Evolutionary conservation across 768 basidiomycete species (phyloP), one percentile per base, ranked within the genome.

Genomic region (Dioszegia crocea): DNA sequence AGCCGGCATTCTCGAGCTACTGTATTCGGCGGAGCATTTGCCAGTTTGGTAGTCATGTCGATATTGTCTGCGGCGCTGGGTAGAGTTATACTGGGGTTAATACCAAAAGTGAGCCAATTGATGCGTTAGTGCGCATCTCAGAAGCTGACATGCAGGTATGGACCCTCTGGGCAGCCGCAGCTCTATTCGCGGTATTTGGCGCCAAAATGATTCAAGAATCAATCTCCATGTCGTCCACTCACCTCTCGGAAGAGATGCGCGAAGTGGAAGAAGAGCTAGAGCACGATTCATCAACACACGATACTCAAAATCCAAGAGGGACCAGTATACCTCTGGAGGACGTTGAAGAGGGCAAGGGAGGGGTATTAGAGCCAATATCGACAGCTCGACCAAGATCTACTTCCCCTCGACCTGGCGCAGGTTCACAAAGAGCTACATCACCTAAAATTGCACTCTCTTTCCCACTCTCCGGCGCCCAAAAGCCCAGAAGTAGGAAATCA

Each of bases 241-340:
- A 91, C 78, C 87, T 96, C 16, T 78, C 86, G 69, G 93, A 97
- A 76, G 96, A 98, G 78, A 89, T 97, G 87, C 83, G 84, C 55
- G 93, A 99, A 79, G 88, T 89, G n/a, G 87, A 88, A 78, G 91
- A 93, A 74, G 94, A 99, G 78, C 88, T 98, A 51, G 86, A 91
- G 67, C 88, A 84, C 47, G 77, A 76, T 3, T 88, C 91, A 61
- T 87, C 85, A 31, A 83, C 58, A 23, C 75, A 70, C 30, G 71
- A 72, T 38, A 59, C 64, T 0, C 68, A 67, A 56, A 70, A 70
- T 49, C 56, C 66, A n/a, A 49, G 65, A 8, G 58, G 60, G 4
- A 36, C 64, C 16, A 46, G 44, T 12, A 85, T 90, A 26, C 86
- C 87, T 0, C 79, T 94, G 59, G 84, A 87, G 66, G 84, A 83